A percentile compares a stretch with the other conserved stretches of the same genome.
Evolutionary conservation across 495 filamentous ascomycete genomes (phyloP).

Genomic region (Parathielavia appendiculata): DNA sequence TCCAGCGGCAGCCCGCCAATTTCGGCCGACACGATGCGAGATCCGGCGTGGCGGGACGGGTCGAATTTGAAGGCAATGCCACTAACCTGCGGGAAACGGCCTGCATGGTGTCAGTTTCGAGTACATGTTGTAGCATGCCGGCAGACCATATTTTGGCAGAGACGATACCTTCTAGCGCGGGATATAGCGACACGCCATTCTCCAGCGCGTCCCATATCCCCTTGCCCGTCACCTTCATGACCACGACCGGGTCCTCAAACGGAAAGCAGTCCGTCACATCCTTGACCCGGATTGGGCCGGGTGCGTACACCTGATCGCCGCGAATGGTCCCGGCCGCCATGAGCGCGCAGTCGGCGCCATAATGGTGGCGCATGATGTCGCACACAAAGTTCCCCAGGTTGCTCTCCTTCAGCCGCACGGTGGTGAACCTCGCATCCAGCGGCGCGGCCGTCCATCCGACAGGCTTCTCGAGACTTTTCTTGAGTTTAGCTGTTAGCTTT

Average conservation of each 20-base stretch:
- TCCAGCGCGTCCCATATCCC: conserved; percentile 72
- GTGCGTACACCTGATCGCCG: conserved; percentile 82
- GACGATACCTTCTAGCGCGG: conserved; percentile 65
- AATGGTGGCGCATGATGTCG: conserved; percentile 82
- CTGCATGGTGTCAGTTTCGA: conserved; percentile 16
- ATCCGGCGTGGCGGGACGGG: conserved; percentile 50
- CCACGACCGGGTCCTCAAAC: conserved; percentile 85
- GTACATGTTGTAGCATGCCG: no score
- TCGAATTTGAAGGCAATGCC: conserved; percentile 71
- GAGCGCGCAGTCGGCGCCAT: conserved; percentile 70
- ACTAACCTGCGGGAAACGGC: conserved; percentile 72
- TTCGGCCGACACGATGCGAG: conserved; percentile 57
- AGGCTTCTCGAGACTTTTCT: conserved; percentile 71
- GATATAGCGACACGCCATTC: conserved; percentile 72
- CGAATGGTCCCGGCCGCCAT: conserved; percentile 88
- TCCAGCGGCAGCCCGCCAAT: conserved; percentile 58
- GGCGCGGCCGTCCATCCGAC: conserved; percentile 75
- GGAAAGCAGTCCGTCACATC: conserved; percentile 81
- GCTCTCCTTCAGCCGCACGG: conserved; percentile 67
- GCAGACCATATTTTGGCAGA: not conserved
- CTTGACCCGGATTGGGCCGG: conserved; percentile 66
- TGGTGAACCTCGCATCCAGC: conserved; percentile 79
- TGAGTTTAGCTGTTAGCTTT: conserved; percentile 63
- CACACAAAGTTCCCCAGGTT: conserved; percentile 88
- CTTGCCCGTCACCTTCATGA: conserved; percentile 61